A percentile compares a stretch with the other conserved stretches of the same genome.
These are phyloP conservation scores for Termitomyces eurrhizus DNA, from an alignment of 768 basidiomycete species.

Conservation along the genomic window DNA sequence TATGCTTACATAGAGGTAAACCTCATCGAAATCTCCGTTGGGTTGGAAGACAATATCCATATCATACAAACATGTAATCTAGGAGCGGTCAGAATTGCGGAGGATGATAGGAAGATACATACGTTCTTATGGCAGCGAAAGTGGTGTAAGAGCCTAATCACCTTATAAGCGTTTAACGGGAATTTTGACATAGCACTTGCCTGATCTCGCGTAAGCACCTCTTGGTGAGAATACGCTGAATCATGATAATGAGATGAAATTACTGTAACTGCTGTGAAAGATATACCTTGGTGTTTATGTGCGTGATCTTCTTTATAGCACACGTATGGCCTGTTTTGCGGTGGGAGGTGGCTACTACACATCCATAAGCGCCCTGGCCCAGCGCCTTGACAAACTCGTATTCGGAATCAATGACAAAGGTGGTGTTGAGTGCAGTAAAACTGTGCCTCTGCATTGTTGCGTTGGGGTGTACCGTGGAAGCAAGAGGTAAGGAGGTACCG, in stretches of 20 bases:
- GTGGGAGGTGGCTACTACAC: slow-evolving; percentile 83
- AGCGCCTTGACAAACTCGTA: slow-evolving; percentile 97
- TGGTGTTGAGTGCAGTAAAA: slow-evolving; percentile 81
- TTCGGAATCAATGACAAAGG: slow-evolving; percentile 82
- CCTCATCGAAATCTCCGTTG: slow-evolving; percentile 91
- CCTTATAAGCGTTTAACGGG: neutral
- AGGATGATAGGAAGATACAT: slow-evolving; percentile 19
- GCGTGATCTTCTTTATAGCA: slow-evolving; percentile 95
- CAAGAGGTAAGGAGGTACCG: neutral
- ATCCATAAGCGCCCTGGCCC: slow-evolving; percentile 93
- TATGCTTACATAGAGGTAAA: slow-evolving; percentile 81
- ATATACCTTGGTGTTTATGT: slow-evolving; percentile 80
- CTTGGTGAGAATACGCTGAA: slow-evolving; percentile 90
- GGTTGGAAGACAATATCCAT: slow-evolving; percentile 97
- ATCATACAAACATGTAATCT: slow-evolving; percentile 97
- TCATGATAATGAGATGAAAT: neutral
- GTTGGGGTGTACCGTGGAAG: neutral
- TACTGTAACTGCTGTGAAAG: neutral
- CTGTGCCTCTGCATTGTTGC: slow-evolving; percentile 63
- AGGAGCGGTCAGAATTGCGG: slow-evolving; percentile 15
- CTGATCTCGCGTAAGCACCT: slow-evolving; percentile 93
- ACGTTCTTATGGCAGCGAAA: slow-evolving; percentile 99
- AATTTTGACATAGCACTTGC: slow-evolving; percentile 33
- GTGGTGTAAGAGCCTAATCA: slow-evolving; percentile 80
- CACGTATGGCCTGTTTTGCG: slow-evolving; percentile 81